Percentiles rank a stretch among this genome's conserved stretches.
These are phyloP conservation scores for Trametes sanguinea DNA, from an alignment of 768 basidiomycete species.

Conservation along the genomic window DNA sequence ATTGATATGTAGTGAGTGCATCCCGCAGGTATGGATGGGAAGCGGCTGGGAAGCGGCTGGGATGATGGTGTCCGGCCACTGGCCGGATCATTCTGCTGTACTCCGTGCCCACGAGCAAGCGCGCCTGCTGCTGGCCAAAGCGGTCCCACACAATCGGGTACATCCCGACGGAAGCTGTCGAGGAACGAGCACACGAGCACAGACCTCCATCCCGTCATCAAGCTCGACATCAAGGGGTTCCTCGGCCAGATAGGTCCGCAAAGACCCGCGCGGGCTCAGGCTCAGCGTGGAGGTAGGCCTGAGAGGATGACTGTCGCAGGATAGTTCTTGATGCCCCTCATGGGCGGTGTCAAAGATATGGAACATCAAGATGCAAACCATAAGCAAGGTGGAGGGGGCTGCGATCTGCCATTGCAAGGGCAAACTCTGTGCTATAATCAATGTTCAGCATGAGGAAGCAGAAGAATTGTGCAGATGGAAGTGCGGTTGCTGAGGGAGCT, in stretches of 20 bases:
- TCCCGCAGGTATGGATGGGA: no score
- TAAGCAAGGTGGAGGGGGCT: neutral
- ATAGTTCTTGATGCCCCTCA: conserved; percentile 4
- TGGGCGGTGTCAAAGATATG: neutral
- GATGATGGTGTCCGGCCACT: no score
- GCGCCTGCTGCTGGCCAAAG: no score
- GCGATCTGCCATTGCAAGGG: neutral
- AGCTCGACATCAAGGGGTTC: no score
- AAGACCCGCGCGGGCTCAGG: neutral
- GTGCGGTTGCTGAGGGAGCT: neutral
- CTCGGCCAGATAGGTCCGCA: no score
- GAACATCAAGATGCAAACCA: neutral
- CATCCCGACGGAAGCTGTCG: neutral
- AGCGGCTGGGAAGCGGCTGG: no score
- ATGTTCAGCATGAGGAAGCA: no score
- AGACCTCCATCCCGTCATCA: no score
- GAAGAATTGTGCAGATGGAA: neutral
- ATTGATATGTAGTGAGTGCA: no score
- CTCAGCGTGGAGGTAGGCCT: neutral
- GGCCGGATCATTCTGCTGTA: no score
- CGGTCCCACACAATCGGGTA: no score
- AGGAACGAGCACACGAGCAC: neutral
- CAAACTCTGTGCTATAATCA: no score
- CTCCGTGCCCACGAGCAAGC: neutral
- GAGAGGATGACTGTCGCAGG: neutral